These are phyloP conservation scores for Geranomyces michiganensis DNA, from an alignment of 192 early-diverging fungal species.

Conservation along the genomic window DNA sequence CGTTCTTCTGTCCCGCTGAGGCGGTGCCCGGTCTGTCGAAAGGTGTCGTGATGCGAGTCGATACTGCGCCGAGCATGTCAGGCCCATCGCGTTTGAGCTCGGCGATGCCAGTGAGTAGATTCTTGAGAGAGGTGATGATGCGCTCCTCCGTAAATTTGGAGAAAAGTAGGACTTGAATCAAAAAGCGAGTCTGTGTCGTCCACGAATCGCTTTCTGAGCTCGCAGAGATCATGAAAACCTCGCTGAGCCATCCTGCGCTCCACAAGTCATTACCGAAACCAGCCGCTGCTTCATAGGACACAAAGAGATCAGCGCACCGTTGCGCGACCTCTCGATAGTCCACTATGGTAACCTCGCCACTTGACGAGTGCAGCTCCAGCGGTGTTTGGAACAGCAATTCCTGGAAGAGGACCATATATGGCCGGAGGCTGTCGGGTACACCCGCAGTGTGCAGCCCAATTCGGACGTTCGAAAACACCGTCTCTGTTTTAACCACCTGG, in stretches of 20 bases:
- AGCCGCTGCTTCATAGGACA: constrained; percentile 52
- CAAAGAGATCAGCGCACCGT: constrained; percentile 59
- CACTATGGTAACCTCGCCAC: constrained; percentile 16
- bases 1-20: constrained; percentile 49
- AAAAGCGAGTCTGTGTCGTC: constrained; percentile 44
- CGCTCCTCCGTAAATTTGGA: constrained; percentile 71
- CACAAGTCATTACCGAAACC: constrained; percentile 56
- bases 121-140: constrained; percentile 69
- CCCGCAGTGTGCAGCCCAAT: constrained; percentile 55
- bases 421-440: constrained; percentile 64
- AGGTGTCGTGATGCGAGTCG: constrained; percentile 31
- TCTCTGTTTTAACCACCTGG: constrained; percentile 69
- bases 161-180: constrained; percentile 58
- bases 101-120: constrained; percentile 64
- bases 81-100: constrained; percentile 71
- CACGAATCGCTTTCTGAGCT: constrained; percentile 34
- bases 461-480: constrained; percentile 64
- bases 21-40: not conserved
- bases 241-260: constrained; percentile 45
- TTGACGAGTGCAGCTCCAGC: constrained; percentile 16
- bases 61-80: constrained; percentile 53
- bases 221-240: constrained; percentile 46
- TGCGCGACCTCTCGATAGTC: constrained; percentile 45
- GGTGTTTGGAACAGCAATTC: constrained; percentile 68
- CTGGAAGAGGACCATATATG: constrained; percentile 76